Conservation (phyloP, 805 yeast genomes). For the Candida germanica region DNA sequence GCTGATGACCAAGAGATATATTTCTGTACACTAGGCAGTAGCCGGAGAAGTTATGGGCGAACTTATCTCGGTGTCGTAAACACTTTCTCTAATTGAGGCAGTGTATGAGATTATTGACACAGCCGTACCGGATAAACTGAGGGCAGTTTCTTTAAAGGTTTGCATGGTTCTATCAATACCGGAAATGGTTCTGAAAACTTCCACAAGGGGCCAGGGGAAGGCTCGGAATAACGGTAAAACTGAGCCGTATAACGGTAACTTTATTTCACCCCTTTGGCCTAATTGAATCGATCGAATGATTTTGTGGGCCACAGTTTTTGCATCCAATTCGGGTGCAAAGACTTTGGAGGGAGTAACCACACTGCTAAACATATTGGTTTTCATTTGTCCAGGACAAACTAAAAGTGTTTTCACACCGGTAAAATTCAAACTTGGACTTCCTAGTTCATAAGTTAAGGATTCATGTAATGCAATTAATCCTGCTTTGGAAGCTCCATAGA, state of each 20-base stretch:
- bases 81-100: not conserved
- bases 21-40: no score
- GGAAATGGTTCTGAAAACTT: constrained; percentile 51
- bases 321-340: constrained; percentile 81
- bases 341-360: constrained; percentile 70
- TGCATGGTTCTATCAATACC: constrained; percentile 63
- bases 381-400: constrained; percentile 85
- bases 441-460: constrained; percentile 68
- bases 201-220: constrained; percentile 67
- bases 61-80: no score
- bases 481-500: constrained; percentile 89
- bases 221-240: constrained; percentile 69
- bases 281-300: constrained; percentile 54
- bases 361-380: constrained; percentile 69
- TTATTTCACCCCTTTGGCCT: constrained; percentile 68
- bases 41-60: no score
- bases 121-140: constrained; percentile 5
- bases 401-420: constrained; percentile 68
- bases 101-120: not conserved
- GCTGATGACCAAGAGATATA: no score
- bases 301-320: constrained; percentile 57
- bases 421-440: constrained; percentile 44
- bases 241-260: constrained; percentile 73
- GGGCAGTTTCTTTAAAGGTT: constrained; percentile 17
- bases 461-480: constrained; percentile 85